phyloP scores from a whole-genome alignment of 1,284 basidiomycete species.

The Stygiomarasmius scandens region DNA sequence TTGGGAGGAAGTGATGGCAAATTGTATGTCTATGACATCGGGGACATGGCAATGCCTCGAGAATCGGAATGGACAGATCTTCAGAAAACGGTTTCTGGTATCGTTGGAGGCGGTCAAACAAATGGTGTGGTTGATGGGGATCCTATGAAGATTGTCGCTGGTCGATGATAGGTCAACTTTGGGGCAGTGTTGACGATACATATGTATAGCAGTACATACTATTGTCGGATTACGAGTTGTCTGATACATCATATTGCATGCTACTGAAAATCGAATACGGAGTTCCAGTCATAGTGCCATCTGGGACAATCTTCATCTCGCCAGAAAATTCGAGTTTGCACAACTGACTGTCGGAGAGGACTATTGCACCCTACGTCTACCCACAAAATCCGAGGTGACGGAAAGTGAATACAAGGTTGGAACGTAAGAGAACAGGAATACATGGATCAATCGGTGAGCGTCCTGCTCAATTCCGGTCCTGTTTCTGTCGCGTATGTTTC shows the following conservation, averaged over 20 bases:
- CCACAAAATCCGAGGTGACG: no score
- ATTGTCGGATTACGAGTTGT: not conserved
- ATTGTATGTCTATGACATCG: slow-evolving; percentile 92
- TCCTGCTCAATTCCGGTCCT: not conserved
- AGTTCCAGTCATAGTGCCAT: no score
- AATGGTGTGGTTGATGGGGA: slow-evolving; percentile 55
- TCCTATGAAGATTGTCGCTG: slow-evolving; percentile 42
- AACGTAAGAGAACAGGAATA: no score
- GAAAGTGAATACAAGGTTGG: no score
- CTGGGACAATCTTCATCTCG: no score
- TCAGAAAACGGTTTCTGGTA: slow-evolving; percentile 76
- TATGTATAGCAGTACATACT: no score
- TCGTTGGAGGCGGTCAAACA: slow-evolving; percentile 57
- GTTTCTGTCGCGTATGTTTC: not conserved
- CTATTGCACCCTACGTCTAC: no score
- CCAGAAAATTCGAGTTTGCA: no score
- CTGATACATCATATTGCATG: not conserved
- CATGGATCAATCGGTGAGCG: no score
- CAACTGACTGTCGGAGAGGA: no score
- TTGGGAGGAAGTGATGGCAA: slow-evolving; percentile 91
- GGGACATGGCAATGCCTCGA: slow-evolving; percentile 83
- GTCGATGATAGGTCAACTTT: slow-evolving; percentile 37
- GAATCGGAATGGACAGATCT: slow-evolving; percentile 90
- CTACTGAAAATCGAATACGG: no score
- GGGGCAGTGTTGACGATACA: not conserved